Evolutionary conservation across 2,329 filamentous ascomycete species (phyloP).

Genomic region (Parascedosporium putredinis): DNA sequence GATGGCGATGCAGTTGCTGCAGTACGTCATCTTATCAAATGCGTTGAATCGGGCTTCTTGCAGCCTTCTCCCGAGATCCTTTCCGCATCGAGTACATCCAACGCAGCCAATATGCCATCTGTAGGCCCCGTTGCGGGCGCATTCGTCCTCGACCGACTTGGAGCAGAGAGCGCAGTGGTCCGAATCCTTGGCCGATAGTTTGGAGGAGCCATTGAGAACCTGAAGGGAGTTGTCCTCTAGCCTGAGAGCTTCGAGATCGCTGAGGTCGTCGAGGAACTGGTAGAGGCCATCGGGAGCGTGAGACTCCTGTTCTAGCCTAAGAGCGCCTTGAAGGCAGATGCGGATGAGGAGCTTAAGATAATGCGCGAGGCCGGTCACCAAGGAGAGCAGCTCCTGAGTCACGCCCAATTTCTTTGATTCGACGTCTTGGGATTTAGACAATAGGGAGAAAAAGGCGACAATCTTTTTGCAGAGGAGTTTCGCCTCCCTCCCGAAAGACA

Average conservation of each 20-base stretch:
- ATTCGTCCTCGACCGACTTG: conserved; percentile 90
- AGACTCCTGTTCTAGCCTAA: conserved; percentile 83
- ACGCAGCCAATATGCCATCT: conserved; percentile 82
- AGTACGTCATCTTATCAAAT: conserved; percentile 59
- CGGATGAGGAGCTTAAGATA: conserved; percentile 96
- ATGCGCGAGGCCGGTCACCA: conserved; percentile 92
- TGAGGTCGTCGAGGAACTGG: conserved; percentile 73
- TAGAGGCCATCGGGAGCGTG: conserved; percentile 64
- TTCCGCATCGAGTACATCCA: conserved; percentile 55
- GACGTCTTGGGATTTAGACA: conserved; percentile 89
- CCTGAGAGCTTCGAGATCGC: conserved; percentile 69
- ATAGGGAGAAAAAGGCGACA: conserved; percentile 88
- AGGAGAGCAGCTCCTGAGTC: conserved; percentile 92
- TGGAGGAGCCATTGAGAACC: conserved; percentile 52
- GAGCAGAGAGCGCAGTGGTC: conserved; percentile 77
- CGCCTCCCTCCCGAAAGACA: conserved; percentile 90
- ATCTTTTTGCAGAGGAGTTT: conserved; percentile 99
- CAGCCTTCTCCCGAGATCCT: conserved; percentile 58
- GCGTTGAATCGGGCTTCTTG: conserved; percentile 63
- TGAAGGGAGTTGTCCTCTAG: conserved; percentile 60
- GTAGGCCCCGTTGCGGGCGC: conserved; percentile 61
- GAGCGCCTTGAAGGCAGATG: conserved; percentile 86
- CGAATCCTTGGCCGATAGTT: conserved; percentile 62
- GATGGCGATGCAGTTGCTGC: conserved; percentile 53
- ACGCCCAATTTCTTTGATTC: conserved; percentile 87